phyloP scores from a whole-genome alignment of 306 rosid genomes.

The Lathyrus aphaca region DNA sequence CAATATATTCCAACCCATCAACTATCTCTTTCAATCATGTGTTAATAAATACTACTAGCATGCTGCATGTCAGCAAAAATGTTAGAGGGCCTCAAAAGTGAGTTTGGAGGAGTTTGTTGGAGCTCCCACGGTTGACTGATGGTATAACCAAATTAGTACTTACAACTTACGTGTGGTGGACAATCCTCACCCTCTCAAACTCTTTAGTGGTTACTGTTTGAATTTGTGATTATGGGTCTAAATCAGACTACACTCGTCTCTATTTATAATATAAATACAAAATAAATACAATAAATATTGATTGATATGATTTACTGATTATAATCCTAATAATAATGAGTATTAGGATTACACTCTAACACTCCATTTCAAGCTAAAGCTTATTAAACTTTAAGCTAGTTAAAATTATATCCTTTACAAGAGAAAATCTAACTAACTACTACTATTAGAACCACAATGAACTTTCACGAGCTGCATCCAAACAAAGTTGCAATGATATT shows the following conservation, averaged over 20 bases:
- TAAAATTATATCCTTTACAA: too few species aligned
- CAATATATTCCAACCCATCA: neutral
- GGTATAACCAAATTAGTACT: neutral
- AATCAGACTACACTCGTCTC: neutral
- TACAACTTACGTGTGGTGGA: neutral
- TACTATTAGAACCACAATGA: neutral
- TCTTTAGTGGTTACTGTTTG: neutral
- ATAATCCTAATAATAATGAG: too few species aligned
- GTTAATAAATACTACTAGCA: neutral
- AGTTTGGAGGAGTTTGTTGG: neutral
- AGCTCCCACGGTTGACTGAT: neutral
- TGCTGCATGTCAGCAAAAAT: neutral
- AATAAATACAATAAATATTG: too few species aligned
- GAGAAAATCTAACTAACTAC: neutral
- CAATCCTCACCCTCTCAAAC: neutral
- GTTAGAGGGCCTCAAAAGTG: neutral
- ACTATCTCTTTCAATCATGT: neutral
- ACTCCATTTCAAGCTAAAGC: too few species aligned
- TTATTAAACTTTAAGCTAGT: too few species aligned
- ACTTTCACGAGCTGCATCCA: neutral
- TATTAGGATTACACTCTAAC: too few species aligned
- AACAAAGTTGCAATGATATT: neutral
- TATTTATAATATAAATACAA: neutral
- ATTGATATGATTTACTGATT: too few species aligned
- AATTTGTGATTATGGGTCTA: neutral